Percentiles rank a stretch among this genome's conserved stretches.
phyloP scores from a whole-genome alignment of 2,329 filamentous ascomycete genomes.

The Phoma sp. region DNA sequence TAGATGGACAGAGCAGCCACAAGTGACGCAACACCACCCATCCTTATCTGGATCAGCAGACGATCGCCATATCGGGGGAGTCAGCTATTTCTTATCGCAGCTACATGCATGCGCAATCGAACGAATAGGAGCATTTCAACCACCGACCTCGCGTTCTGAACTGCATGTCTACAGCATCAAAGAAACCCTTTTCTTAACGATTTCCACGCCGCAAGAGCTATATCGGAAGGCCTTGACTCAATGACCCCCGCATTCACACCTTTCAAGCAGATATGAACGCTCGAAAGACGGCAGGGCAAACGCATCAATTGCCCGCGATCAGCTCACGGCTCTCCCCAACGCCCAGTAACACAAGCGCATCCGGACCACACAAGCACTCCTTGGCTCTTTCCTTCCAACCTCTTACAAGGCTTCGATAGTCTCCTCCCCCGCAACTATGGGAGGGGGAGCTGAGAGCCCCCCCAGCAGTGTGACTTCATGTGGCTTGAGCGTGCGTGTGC shows the following conservation, averaged over 20 bases:
- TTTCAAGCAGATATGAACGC: no score
- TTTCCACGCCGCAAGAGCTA: neutral
- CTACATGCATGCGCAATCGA: constrained; percentile 22
- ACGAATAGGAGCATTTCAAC: constrained; percentile 15
- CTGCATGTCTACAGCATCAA: neutral
- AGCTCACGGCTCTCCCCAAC: neutral
- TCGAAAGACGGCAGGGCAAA: no score
- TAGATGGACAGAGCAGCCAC: constrained; percentile 17
- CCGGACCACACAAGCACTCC: constrained; percentile 23
- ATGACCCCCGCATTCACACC: no score
- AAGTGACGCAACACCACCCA: constrained; percentile 28
- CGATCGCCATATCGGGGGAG: constrained; percentile 22
- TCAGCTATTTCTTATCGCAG: constrained; percentile 30
- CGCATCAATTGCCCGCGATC: neutral
- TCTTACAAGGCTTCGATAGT: constrained; percentile 23
- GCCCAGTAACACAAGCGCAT: constrained; percentile 9
- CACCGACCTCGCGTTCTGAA: constrained; percentile 1
- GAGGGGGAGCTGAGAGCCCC: neutral
- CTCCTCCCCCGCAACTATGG: neutral
- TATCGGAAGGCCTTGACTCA: neutral
- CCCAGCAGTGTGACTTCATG: constrained; percentile 39
- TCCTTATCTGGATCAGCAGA: constrained; percentile 46
- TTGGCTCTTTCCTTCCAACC: constrained; percentile 27
- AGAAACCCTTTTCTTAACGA: neutral
- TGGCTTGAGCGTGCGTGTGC: constrained; percentile 17